Conservation (phyloP, 2,329 filamentous ascomycete genomes). For the Didymella segeticola region DNA sequence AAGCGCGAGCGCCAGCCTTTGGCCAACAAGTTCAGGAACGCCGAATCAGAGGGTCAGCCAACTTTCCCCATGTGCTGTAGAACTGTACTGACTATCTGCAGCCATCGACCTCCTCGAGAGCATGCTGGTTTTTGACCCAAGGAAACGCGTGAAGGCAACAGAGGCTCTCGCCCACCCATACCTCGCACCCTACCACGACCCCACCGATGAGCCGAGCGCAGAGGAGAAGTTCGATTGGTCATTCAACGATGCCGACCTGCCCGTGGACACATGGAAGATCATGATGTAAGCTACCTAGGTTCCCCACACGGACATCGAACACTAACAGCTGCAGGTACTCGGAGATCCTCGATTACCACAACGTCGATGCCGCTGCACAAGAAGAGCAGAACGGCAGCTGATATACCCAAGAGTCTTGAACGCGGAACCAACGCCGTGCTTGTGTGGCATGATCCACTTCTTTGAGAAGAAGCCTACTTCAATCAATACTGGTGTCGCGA, state of each 20-base stretch:
- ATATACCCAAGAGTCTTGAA: slow-evolving; percentile 14
- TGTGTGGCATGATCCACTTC: slow-evolving; percentile 21
- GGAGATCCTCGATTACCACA: slow-evolving; percentile 98
- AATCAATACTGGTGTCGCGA: slow-evolving; percentile 17
- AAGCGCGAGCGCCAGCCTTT: slow-evolving; percentile 92
- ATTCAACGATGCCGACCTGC: slow-evolving; percentile 96
- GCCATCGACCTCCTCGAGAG: slow-evolving; percentile 92
- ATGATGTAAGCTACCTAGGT: slow-evolving; percentile 80
- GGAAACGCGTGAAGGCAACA: slow-evolving; percentile 87
- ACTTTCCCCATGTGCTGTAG: neutral
- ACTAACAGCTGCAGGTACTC: slow-evolving; percentile 75
- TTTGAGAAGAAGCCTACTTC: slow-evolving; percentile 21
- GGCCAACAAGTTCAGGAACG: slow-evolving; percentile 90
- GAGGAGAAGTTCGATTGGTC: slow-evolving; percentile 99
- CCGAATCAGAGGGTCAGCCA: slow-evolving; percentile 77
- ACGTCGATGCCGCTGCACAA: slow-evolving; percentile 73
- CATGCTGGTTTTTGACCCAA: slow-evolving; percentile 99
- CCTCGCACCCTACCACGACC: slow-evolving; percentile 94
- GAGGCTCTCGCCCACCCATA: slow-evolving; percentile 91
- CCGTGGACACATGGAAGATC: slow-evolving; percentile 99
- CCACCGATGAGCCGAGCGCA: slow-evolving; percentile 91
- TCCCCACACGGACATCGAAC: neutral
- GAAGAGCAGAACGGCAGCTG: slow-evolving; percentile 45
- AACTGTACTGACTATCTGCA: slow-evolving; percentile 42
- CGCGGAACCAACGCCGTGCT: slow-evolving; percentile 19